These are phyloP conservation scores for Eucalyptus cladocalyx DNA, from an alignment of 345 rosid species.

Conservation along the genomic window DNA sequence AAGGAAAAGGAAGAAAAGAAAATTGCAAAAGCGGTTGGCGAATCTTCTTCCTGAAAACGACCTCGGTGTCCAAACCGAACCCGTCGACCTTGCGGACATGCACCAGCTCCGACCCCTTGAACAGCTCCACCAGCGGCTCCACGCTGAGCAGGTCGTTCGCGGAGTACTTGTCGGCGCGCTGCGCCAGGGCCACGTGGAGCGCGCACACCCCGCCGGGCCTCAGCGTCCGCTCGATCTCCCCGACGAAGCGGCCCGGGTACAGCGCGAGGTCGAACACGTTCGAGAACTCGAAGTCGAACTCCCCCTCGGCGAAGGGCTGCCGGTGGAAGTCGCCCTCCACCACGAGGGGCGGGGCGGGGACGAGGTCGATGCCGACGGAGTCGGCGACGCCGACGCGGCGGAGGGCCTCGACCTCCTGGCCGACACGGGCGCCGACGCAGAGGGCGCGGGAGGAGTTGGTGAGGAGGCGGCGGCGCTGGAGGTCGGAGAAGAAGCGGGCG, in stretches of 20 bases:
- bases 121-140: slow-evolving; percentile 34
- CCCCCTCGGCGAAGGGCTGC: slow-evolving; percentile 56
- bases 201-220: slow-evolving; percentile 54
- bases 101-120: slow-evolving; percentile 41
- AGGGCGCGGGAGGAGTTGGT: slow-evolving; percentile 51
- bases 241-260: slow-evolving; percentile 52
- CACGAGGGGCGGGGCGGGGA: slow-evolving; percentile 64
- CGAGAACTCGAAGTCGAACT: slow-evolving; percentile 79
- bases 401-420: slow-evolving; percentile 79
- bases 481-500: slow-evolving; percentile 32
- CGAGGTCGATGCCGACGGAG: slow-evolving; percentile 74
- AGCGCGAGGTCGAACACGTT: slow-evolving; percentile 90
- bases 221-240: slow-evolving; percentile 78
- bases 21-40: not conserved
- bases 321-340: slow-evolving; percentile 64
- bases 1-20: not conserved
- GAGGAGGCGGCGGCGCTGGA: slow-evolving; percentile 21
- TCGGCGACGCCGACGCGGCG: slow-evolving; percentile 37
- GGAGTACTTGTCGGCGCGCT: slow-evolving; percentile 67
- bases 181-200: slow-evolving; percentile 55
- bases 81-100: slow-evolving; percentile 69
- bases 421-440: slow-evolving; percentile 72
- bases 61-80: slow-evolving; percentile 84
- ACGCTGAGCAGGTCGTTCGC: slow-evolving; percentile 58
- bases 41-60: slow-evolving; percentile 46